phyloP scores from a whole-genome alignment of 352 stramenopile species.

The Halophytophthora batemanensis region DNA sequence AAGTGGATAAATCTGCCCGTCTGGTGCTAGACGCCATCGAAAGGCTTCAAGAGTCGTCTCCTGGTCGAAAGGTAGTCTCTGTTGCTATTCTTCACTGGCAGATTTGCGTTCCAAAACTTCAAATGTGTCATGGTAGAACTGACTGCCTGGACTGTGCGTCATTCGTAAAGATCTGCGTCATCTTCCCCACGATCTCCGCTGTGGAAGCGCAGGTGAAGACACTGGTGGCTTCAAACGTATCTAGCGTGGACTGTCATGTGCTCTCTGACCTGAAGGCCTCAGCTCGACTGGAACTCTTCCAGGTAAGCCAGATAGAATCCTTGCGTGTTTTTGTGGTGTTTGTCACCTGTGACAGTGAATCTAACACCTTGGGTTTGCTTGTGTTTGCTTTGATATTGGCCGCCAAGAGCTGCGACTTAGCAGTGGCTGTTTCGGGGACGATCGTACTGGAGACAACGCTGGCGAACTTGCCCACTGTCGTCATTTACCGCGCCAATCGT shows the following conservation, averaged over 20 bases:
- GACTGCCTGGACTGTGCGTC: conserved; percentile 2
- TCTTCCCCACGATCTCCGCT: conserved; percentile 55
- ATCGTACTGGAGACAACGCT: conserved; percentile 67
- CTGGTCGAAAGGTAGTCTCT: conserved; percentile 7
- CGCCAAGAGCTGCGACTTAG: conserved; percentile 36
- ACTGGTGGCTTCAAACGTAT: conserved; percentile 6
- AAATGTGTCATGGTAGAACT: not conserved
- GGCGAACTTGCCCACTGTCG: conserved; percentile 48
- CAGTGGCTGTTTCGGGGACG: conserved; percentile 67
- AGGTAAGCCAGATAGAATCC: conserved; percentile 15
- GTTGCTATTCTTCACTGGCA: not conserved
- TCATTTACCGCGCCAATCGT: conserved; percentile 68
- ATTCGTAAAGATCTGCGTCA: conserved; percentile 37
- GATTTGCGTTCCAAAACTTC: not conserved
- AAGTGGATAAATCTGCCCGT: conserved; percentile 44
- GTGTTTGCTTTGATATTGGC: not conserved
- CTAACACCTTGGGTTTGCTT: not conserved
- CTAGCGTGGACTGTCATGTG: conserved; percentile 10
- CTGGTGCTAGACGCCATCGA: conserved; percentile 47
- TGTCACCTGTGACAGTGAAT: too few relatives aligned
- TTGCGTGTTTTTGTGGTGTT: not conserved
- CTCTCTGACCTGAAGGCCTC: conserved; percentile 20
- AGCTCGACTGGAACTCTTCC: conserved; percentile 26
- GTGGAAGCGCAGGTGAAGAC: conserved; percentile 26
- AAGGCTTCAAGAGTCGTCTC: conserved; percentile 12